phyloP scores from a whole-genome alignment of 345 rosid species.

The Citropsis articulata region DNA sequence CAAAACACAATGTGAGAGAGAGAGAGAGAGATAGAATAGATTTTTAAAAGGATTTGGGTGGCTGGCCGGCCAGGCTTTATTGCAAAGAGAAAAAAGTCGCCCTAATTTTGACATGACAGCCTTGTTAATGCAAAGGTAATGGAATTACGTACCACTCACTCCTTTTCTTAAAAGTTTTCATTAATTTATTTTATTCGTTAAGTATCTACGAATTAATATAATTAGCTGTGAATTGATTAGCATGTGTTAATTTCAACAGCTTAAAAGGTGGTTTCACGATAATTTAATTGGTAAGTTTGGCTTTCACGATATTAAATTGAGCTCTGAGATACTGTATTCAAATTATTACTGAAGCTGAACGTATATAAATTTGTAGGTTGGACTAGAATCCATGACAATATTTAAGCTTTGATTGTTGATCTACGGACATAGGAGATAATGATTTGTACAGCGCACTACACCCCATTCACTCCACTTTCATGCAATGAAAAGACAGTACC shows the following conservation, averaged over 20 bases:
- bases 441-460: too few species aligned
- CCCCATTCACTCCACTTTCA: too few species aligned
- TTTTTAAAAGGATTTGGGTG: not conserved
- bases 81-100: conserved; percentile 34
- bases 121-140: conserved; percentile 44
- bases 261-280: not conserved
- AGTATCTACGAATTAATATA: not conserved
- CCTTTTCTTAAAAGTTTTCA: conserved; percentile 44
- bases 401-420: not conserved
- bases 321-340: not conserved
- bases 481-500: too few species aligned
- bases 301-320: not conserved
- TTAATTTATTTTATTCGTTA: conserved; percentile 19
- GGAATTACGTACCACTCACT: conserved; percentile 51
- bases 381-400: too few species aligned
- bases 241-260: not conserved
- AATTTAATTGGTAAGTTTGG: not conserved
- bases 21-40: conserved; percentile 13
- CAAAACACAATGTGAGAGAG: conserved; percentile 8
- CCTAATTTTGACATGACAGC: conserved; percentile 61
- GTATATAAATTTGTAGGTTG: too few species aligned
- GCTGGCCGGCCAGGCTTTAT: conserved; percentile 37
- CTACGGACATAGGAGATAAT: too few species aligned
- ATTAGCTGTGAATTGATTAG: not conserved
- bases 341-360: not conserved